A percentile compares a stretch with the other conserved stretches of the same genome.
Evolutionary conservation across 1,139 yeast genomes (phyloP).

Genomic region (Yamadazyma aaseri): DNA sequence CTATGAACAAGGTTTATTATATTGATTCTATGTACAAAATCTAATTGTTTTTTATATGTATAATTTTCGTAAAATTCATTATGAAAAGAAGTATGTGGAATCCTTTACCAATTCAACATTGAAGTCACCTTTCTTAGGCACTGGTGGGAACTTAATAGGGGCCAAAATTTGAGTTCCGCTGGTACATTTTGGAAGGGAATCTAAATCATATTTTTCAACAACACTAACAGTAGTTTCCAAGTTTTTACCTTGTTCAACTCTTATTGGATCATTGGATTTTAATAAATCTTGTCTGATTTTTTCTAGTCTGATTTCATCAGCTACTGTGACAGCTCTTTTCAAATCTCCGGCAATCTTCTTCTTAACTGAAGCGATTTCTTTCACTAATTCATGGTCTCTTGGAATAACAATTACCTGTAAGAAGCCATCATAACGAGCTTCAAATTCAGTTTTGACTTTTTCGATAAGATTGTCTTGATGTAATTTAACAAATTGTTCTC

Average conservation of each 20-base stretch:
- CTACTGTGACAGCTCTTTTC: conserved; percentile 59
- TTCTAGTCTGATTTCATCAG: conserved; percentile 76
- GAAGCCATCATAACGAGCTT: conserved; percentile 71
- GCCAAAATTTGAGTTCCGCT: conserved; percentile 40
- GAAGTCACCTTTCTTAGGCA: conserved; percentile 82
- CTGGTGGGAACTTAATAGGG: conserved; percentile 69
- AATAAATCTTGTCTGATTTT: conserved; percentile 58
- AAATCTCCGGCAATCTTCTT: conserved; percentile 46
- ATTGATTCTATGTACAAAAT: conserved; percentile 4
- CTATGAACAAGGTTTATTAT: conserved; percentile 1
- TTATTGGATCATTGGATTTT: conserved; percentile 50
- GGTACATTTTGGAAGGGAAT: conserved; percentile 25
- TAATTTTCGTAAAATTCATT: conserved; percentile 3
- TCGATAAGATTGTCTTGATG: conserved; percentile 74
- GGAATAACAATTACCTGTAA: conserved; percentile 61
- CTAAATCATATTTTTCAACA: conserved; percentile 41
- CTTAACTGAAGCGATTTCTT: conserved; percentile 50
- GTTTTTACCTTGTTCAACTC: conserved; percentile 49
- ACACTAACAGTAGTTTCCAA: conserved; percentile 78
- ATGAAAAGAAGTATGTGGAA: conserved; percentile 78
- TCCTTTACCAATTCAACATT: conserved; percentile 72
- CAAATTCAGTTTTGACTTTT: conserved; percentile 75
- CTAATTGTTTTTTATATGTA: neutral
- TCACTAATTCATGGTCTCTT: conserved; percentile 51
- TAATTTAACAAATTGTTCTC: conserved; percentile 77